Conservation (phyloP, 768 basidiomycete species). For the Suillus sp. region DNA sequence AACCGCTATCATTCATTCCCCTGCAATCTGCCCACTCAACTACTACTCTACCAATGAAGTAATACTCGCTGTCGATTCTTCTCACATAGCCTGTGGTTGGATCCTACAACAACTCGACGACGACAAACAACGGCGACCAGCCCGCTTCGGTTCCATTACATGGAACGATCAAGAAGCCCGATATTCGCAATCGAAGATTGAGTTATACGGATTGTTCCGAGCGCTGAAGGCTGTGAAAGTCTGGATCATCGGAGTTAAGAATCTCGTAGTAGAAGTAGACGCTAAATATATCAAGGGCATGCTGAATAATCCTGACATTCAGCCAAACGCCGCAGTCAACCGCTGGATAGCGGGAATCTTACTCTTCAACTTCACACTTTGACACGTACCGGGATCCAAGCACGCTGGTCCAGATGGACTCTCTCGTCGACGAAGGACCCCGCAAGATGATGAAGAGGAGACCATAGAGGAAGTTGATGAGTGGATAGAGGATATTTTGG, state of each 20-base stretch:
- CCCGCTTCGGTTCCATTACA: constrained; percentile 37
- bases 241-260: constrained; percentile 32
- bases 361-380: no score
- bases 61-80: constrained; percentile 41
- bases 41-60: constrained; percentile 30
- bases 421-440: no score
- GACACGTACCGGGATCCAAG: no score
- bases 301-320: constrained; percentile 41
- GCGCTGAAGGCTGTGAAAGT: constrained; percentile 34
- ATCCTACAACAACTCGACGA: constrained; percentile 38
- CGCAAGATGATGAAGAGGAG: neutral
- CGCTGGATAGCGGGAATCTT: no score
- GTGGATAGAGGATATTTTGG: neutral
- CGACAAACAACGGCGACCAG: constrained; percentile 21
- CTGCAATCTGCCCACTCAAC: constrained; percentile 35
- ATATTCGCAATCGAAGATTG: constrained; percentile 43
- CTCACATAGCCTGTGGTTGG: constrained; percentile 37
- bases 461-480: neutral
- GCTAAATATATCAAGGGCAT: constrained; percentile 46
- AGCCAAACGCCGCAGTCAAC: constrained; percentile 25
- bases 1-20: constrained; percentile 11
- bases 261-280: constrained; percentile 40
- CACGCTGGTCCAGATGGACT: no score
- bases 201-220: constrained; percentile 41
- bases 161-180: constrained; percentile 18